Evolutionary conservation across 2,329 filamentous ascomycete genomes (phyloP), one percentile per base, ranked within the genome.

Genomic region (Beauveria australis): DNA sequence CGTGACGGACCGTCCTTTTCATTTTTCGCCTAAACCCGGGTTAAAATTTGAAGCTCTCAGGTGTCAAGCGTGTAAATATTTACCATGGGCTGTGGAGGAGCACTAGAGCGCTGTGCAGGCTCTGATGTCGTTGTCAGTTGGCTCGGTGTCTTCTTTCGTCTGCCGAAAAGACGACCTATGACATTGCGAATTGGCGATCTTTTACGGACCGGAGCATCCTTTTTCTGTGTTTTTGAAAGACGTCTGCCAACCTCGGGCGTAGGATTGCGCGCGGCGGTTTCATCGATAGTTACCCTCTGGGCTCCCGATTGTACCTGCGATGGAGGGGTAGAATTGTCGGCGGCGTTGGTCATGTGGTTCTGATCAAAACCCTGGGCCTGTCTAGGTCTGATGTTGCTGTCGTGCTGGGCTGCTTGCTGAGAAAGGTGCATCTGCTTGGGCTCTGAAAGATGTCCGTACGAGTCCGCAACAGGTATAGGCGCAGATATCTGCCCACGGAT

Each of bases 401-500:
- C 52, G 28, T 30, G 30, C 10, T 58, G 44, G 6, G 16, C 14
- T 30, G n/a, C 26, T 7, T 57, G 19, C 8, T 22, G 44, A 28
- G 44, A 19, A 7, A 5, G 22, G n/a, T 18, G 41, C 7, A 12
- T 18, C n/a, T 33, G 56, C 47, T 12, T 37, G 19, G 56, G 37
- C 40, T 81, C 79, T 12, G 81, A 77, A 65, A 84, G 81, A 61
- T 84, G 82, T 63, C 84, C 80, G 61, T 75, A 64, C 8, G 74
- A 68, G 60, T 71, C 73, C 19, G 74, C 70, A 24, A 87, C 80
- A 1, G 83, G 83, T 53, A 87, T 86, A 16, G 85, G 85, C 7
- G 77, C 78, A 33, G 83, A 86, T 63, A 87, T 86, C 65, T 79
- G 81, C 63, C 83, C 83, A 44, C 84, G 80, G 63, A 86, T 80